Evolutionary conservation across 345 rosid genomes (phyloP).

Genomic region (Citrus glauca): DNA sequence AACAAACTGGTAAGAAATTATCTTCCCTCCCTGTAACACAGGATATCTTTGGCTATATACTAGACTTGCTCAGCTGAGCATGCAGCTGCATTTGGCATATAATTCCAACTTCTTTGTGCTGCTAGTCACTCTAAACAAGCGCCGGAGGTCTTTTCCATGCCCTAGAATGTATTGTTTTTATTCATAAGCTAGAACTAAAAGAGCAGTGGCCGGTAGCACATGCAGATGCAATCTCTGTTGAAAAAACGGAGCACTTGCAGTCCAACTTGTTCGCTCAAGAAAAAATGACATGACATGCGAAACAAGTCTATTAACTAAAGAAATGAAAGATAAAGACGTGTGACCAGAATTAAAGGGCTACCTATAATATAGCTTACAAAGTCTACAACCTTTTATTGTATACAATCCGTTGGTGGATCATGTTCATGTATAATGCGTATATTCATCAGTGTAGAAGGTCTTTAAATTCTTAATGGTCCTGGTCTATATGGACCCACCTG

Average conservation of each 20-base stretch:
- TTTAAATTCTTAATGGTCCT: background rate
- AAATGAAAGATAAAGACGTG: background rate
- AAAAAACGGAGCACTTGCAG: background rate
- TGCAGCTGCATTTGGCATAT: background rate
- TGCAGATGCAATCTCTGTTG: background rate
- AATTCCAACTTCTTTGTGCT: background rate
- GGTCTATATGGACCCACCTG: background rate
- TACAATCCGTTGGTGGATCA: background rate
- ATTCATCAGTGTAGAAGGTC: background rate
- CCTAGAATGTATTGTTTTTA: background rate
- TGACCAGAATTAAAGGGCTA: slow-evolving; percentile 4
- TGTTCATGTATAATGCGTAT: background rate
- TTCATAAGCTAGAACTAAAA: background rate
- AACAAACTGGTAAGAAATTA: no score
- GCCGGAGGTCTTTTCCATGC: no score
- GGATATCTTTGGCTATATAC: background rate
- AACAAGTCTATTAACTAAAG: background rate
- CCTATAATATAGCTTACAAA: background rate
- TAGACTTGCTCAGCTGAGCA: background rate
- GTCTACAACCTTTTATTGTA: background rate
- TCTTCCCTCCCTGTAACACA: background rate
- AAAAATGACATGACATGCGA: no score
- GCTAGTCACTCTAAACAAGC: background rate
- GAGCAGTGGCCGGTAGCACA: background rate
- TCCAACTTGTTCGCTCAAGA: background rate